Evolutionary conservation across 371 early-diverging fungal species (phyloP), one percentile per base, ranked within the genome.

Genomic region (Paraphysoderma sedebokerense): DNA sequence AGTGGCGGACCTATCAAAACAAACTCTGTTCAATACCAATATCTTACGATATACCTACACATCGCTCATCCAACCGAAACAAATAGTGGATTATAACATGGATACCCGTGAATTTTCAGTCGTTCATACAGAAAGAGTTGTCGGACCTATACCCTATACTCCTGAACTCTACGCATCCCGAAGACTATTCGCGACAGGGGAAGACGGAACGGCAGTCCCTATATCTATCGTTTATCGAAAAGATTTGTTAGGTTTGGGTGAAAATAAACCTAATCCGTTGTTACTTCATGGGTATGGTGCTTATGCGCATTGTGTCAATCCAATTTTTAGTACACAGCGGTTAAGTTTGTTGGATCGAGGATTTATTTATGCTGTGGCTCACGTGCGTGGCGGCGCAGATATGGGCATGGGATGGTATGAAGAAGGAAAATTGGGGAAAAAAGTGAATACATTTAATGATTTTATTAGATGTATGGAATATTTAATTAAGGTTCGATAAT

Each of bases 291-390:
- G 61, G 0, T 76, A 76, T 55, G 76, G 69, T 9, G 71, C 76
- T 2, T 73, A 76, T 54, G 75, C 75, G 3, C 50, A 51, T 12
- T 74, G 61, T 41, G 57, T 60, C 27, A 63, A 63, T 45, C 72
- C 76, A 3, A 63, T 65, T 9, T 75, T 76, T 45, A 65, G 64
- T 11, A 41, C 68, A 0, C 55, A 59, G 13, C 52, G 76, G 3
- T 39, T 75, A 38, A 66, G 64, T 8, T 50, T 76, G 5, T 52
- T 75, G 39, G 76, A 72, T 46, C 61, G 68, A 5, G 77, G 77
- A n/a, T 74, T 77, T 46, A 51, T 76, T n/a, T 76, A 69, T 51
- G 76, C 72, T 4, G 60, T 76, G 3, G 77, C 76, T 2, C 77
- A 76, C 56, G 64, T 72, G 17, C 59, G 77, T 32, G 77, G 77